Percentiles rank a stretch among this genome's conserved stretches.
phyloP scores from a whole-genome alignment of 768 basidiomycete species.

The Agaricus blazei region DNA sequence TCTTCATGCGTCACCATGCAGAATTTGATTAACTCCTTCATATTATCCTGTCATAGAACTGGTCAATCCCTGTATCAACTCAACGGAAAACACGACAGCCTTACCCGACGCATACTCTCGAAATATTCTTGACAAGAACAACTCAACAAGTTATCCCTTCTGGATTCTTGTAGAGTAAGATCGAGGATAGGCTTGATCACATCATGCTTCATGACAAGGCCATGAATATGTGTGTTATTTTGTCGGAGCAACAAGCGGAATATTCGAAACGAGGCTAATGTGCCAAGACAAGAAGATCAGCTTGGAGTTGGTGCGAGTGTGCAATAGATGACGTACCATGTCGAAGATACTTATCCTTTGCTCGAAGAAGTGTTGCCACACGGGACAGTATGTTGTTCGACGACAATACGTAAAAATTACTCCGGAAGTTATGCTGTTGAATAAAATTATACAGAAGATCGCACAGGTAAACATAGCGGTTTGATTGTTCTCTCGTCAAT shows the following conservation, averaged over 20 bases:
- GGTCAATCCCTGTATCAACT: neutral
- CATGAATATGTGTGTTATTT: conserved; percentile 71
- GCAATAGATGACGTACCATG: conserved; percentile 56
- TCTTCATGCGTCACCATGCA: conserved; percentile 76
- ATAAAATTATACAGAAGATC: conserved; percentile 89
- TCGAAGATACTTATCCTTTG: conserved; percentile 87
- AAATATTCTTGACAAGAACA: conserved; percentile 97
- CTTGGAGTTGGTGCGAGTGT: neutral
- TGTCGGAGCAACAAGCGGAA: conserved; percentile 82
- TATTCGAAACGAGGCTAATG: conserved; percentile 83
- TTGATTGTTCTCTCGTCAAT: conserved; percentile 69
- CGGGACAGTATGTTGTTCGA: conserved; percentile 62
- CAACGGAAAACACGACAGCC: conserved; percentile 16
- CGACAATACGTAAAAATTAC: conserved; percentile 86
- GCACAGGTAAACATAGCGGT: conserved; percentile 84
- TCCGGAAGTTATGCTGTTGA: conserved; percentile 85
- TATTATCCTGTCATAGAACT: conserved; percentile 61
- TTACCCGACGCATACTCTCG: conserved; percentile 82
- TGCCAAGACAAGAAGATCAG: neutral
- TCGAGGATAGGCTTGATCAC: conserved; percentile 80
- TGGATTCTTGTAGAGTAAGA: conserved; percentile 76
- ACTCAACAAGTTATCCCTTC: conserved; percentile 86
- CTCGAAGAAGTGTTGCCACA: conserved; percentile 72
- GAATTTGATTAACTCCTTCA: conserved; percentile 78
- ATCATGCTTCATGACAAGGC: conserved; percentile 80